phyloP scores from a whole-genome alignment of 1,139 yeast species.

The Lodderomyces beijingensis region DNA sequence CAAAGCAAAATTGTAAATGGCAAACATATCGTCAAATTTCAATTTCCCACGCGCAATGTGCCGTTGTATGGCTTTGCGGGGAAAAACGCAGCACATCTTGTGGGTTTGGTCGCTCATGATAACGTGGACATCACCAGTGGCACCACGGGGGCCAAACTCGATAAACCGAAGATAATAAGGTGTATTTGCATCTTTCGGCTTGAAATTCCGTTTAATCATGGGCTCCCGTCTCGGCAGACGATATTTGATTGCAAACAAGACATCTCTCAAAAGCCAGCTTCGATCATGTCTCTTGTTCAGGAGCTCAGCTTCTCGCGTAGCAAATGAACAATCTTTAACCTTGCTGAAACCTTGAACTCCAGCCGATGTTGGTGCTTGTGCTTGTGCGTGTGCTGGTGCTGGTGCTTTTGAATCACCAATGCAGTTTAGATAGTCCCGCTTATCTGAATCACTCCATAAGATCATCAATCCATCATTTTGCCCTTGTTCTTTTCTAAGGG shows the following conservation, averaged over 20 bases:
- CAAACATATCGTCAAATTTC: not conserved
- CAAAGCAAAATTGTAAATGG: slow-evolving; percentile 3
- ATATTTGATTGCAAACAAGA: slow-evolving; percentile 1
- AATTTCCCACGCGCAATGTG: not conserved
- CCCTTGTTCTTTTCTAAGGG: not conserved
- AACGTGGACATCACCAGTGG: not conserved
- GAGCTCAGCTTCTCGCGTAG: not conserved
- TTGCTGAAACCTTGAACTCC: not conserved
- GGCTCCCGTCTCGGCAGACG: not conserved
- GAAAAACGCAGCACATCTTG: slow-evolving; percentile 2
- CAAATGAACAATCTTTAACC: not conserved
- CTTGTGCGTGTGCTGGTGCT: too few relatives aligned
- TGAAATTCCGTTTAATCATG: slow-evolving; percentile 1
- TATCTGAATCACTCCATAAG: slow-evolving; percentile 1
- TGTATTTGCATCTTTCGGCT: not conserved
- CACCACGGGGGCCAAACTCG: slow-evolving; percentile 3
- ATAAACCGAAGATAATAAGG: slow-evolving; percentile 1
- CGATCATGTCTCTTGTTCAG: not conserved
- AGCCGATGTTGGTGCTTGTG: not conserved
- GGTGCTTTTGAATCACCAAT: not conserved
- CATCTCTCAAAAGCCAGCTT: slow-evolving; percentile 3
- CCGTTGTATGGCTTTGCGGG: not conserved
- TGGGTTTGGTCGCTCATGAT: slow-evolving; percentile 3
- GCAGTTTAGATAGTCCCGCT: slow-evolving; percentile 1
- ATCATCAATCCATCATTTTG: slow-evolving; percentile 1